Evolutionary conservation across 495 filamentous ascomycete species (phyloP).

Genomic region (Emericellopsis terricola): DNA sequence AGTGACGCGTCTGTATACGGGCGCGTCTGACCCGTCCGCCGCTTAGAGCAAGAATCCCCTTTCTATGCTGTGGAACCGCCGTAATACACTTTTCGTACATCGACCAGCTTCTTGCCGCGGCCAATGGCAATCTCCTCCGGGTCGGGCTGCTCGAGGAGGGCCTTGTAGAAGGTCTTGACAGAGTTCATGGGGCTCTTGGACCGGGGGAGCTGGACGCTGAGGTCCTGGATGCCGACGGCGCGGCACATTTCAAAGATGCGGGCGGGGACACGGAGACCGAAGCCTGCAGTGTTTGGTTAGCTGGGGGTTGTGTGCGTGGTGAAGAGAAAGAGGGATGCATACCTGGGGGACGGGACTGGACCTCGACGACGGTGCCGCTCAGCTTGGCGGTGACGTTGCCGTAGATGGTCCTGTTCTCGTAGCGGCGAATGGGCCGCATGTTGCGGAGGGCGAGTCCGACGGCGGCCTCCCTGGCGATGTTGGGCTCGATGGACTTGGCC

Average conservation of each 20-base stretch:
- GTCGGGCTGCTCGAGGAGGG: slow-evolving; percentile 61
- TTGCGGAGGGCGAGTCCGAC: slow-evolving; percentile 61
- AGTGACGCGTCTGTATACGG: too few species aligned
- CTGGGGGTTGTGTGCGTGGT: too few species aligned
- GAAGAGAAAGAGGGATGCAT: too few species aligned
- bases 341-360: slow-evolving; percentile 80
- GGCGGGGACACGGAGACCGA: slow-evolving; percentile 77
- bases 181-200: slow-evolving; percentile 91
- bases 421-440: slow-evolving; percentile 72
- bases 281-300: slow-evolving; percentile 37
- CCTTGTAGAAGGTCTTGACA: slow-evolving; percentile 74
- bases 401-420: slow-evolving; percentile 81
- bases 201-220: slow-evolving; percentile 60
- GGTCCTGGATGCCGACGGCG: slow-evolving; percentile 64
- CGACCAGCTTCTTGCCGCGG: slow-evolving; percentile 82
- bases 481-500: slow-evolving; percentile 61
- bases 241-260: slow-evolving; percentile 87
- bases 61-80: slow-evolving; percentile 44
- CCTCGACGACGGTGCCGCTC: slow-evolving; percentile 59
- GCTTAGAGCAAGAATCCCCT: too few species aligned
- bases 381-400: slow-evolving; percentile 74
- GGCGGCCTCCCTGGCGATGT: slow-evolving; percentile 46
- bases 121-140: slow-evolving; percentile 79
- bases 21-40: too few species aligned
- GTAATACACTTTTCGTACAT: slow-evolving; percentile 95